A percentile compares a stretch with the other conserved stretches of the same genome.
Conservation (phyloP, 495 filamentous ascomycete species). For the Xylaria palmicola region DNA sequence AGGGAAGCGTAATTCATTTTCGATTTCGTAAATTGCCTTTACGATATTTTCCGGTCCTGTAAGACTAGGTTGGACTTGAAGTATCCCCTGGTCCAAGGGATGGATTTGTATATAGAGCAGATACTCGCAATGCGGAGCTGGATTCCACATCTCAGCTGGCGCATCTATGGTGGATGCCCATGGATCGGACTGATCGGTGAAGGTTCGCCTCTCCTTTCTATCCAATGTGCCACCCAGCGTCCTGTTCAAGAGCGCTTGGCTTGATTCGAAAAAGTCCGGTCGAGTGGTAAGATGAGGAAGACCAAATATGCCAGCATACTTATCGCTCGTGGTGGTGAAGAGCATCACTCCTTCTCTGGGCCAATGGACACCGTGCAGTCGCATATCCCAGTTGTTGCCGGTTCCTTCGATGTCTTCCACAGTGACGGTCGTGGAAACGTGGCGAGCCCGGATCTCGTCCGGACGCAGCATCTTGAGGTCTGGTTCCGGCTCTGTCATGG, state of each 20-base stretch:
- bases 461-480: constrained; percentile 24
- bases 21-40: constrained; percentile 62
- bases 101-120: constrained; percentile 86
- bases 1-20: constrained; percentile 81
- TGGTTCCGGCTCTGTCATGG: constrained; percentile 23
- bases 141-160: constrained; percentile 54
- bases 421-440: constrained; percentile 63
- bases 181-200: constrained; percentile 49
- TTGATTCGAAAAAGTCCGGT: constrained; percentile 61
- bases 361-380: constrained; percentile 80
- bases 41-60: constrained; percentile 33
- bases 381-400: constrained; percentile 71
- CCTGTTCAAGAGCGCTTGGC: constrained; percentile 65
- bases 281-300: constrained; percentile 79
- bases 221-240: constrained; percentile 67
- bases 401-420: constrained; percentile 66
- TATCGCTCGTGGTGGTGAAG: constrained; percentile 85
- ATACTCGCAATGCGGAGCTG: constrained; percentile 80
- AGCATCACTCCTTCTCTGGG: constrained; percentile 71
- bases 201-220: constrained; percentile 52
- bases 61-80: constrained; percentile 31
- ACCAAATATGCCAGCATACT: constrained; percentile 84
- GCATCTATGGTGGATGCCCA: constrained; percentile 62
- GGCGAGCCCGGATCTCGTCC: constrained; percentile 43
- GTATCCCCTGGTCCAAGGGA: constrained; percentile 46